phyloP scores from a whole-genome alignment of 768 basidiomycete genomes.

The Suillus spraguei region DNA sequence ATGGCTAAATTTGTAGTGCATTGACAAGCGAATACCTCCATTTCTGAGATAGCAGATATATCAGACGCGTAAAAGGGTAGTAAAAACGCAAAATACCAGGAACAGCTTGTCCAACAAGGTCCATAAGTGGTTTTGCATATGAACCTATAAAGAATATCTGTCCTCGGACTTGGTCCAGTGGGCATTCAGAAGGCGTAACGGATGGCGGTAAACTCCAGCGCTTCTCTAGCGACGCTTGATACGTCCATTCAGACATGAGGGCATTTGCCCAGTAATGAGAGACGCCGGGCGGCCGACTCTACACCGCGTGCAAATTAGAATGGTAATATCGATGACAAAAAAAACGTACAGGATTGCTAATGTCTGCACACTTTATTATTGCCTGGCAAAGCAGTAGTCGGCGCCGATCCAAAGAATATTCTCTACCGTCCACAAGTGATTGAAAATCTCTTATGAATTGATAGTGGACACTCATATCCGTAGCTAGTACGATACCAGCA shows the following conservation, averaged over 20 bases:
- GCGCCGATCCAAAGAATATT: slow-evolving; percentile 44
- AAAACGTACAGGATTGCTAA: slow-evolving; percentile 90
- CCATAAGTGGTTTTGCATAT: slow-evolving; percentile 84
- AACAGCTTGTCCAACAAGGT: slow-evolving; percentile 69
- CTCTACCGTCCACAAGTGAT: slow-evolving; percentile 44
- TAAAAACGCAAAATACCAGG: slow-evolving; percentile 50
- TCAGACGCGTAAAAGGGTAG: neutral
- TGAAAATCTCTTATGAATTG: slow-evolving; percentile 78
- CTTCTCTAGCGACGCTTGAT: slow-evolving; percentile 85
- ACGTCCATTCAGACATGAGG: slow-evolving; percentile 87
- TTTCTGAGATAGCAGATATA: slow-evolving; percentile 45
- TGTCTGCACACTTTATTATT: slow-evolving; percentile 96
- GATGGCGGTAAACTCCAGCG: slow-evolving; percentile 69
- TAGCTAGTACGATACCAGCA: slow-evolving; percentile 83
- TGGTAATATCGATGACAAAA: neutral
- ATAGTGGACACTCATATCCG: slow-evolving; percentile 92
- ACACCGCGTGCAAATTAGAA: slow-evolving; percentile 14
- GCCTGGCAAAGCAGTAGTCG: slow-evolving; percentile 84
- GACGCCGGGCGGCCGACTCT: slow-evolving; percentile 93
- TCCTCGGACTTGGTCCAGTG: slow-evolving; percentile 69
- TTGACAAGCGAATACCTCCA: slow-evolving; percentile 65
- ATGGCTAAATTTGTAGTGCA: slow-evolving; percentile 68
- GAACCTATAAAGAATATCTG: slow-evolving; percentile 89
- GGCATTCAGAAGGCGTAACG: slow-evolving; percentile 47
- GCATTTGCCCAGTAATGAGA: slow-evolving; percentile 93